Evolutionary conservation across 768 basidiomycete genomes (phyloP), one percentile per base, ranked within the genome.

Genomic region (Leccinum boreale): DNA sequence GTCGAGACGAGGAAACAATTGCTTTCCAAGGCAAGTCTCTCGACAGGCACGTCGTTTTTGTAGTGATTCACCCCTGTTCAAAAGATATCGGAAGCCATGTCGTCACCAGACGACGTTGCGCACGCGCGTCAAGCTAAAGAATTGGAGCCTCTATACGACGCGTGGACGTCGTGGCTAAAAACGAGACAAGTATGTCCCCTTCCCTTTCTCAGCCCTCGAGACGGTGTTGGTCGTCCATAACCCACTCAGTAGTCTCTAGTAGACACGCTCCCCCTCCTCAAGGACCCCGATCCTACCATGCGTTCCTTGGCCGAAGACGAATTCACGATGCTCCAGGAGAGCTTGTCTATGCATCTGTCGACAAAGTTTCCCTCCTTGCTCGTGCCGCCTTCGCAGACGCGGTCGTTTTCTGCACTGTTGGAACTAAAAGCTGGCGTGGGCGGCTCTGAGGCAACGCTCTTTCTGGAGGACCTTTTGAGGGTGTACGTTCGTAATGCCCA

Each of bases 391-490:
- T 90, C 90, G 0, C 62, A 79, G 3, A 92, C 92, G 1, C 74
- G 76, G 0, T 71, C 81, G 3, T 76, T 92, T 15, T 88, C 89
- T 10, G 92, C 92, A 3, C 78, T 98, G 51, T 75, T 99, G 60
- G 96, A 98, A 65, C 76, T 98, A 50, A 96, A 96, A 66, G 85
- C 94, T 0, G 96, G 94, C 15, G 92, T 94, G 0, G 96, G 96
- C 0, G 96, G 96, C 1, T 85, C 87, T 1, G 96, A 99, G 70
- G 82, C 94, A 2, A 83, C 85, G 19, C 77, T 97, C 0, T 98
- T 98, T 64, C 78, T 90, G 2, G 80, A 75, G 1, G 89, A 95
- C 52, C 69, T 98, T 28, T 65, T 91, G 45, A 76, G 87, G 33
- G 94, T 98, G 87, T 98, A 98, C 69, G 74, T 81, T 24, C 82